phyloP scores from a whole-genome alignment of 208 protist genomes.

The Naegleria fowleri region DNA sequence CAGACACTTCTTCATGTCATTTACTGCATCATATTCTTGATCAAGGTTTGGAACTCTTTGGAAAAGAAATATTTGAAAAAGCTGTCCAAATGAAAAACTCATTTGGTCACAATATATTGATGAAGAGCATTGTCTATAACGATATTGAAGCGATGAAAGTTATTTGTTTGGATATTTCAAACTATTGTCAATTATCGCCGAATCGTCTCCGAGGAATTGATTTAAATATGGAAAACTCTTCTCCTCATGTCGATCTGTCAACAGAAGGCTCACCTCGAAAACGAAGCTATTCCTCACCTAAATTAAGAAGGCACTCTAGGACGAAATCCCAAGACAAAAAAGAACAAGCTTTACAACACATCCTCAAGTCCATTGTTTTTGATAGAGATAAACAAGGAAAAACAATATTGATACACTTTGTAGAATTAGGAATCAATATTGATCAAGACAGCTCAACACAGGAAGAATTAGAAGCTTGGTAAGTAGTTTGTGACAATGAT shows the following conservation, averaged over 20 bases:
- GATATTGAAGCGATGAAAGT: not conserved
- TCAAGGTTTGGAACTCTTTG: not conserved
- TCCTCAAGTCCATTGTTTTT: not conserved
- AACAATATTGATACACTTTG: not conserved
- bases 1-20: not conserved
- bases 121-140: not conserved
- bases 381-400: not conserved
- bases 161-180: not conserved
- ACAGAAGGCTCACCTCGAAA: not conserved
- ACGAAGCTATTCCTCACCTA: not conserved
- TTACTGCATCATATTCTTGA: not conserved
- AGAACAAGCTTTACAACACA: not conserved
- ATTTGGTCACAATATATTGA: not conserved
- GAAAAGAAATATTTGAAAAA: not conserved
- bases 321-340: not conserved
- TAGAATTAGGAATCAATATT: not conserved
- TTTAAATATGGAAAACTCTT: too few species aligned
- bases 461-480: not conserved
- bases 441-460: not conserved
- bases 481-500: too few species aligned
- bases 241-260: not conserved
- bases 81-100: not conserved
- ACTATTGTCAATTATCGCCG: not conserved
- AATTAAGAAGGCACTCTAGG: not conserved
- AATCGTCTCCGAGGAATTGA: not conserved